A percentile compares a stretch with the other conserved stretches of the same genome.
Evolutionary conservation across 2,329 filamentous ascomycete species (phyloP).

Genomic region (Amylocarpus encephaloides): DNA sequence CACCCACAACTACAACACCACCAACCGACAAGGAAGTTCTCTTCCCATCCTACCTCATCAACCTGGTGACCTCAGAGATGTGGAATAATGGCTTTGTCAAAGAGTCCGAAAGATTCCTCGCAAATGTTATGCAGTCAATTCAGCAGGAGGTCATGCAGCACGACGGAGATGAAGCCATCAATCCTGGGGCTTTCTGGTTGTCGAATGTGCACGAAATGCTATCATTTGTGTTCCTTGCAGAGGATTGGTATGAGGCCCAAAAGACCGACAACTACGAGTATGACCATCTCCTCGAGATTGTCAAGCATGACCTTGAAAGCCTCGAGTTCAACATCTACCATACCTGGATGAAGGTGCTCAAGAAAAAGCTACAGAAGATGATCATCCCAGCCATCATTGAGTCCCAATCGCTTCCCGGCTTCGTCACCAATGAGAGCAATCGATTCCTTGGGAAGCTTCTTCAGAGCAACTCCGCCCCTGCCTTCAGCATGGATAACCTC

Average conservation of each 20-base stretch:
- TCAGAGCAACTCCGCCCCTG: constrained; percentile 80
- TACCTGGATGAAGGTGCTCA: constrained; percentile 99
- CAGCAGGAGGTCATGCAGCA: constrained; percentile 99
- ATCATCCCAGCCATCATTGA: constrained; percentile 99
- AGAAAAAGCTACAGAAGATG: constrained; percentile 99
- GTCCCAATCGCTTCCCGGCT: constrained; percentile 94
- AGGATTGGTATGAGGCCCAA: constrained; percentile 99
- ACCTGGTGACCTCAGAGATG: constrained; percentile 98
- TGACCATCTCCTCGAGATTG: constrained; percentile 92
- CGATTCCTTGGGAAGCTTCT: constrained; percentile 96
- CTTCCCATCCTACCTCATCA: constrained; percentile 98
- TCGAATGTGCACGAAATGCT: constrained; percentile 99
- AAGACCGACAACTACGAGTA: constrained; percentile 99
- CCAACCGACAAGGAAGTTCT: constrained; percentile 98
- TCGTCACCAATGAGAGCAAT: constrained; percentile 98
- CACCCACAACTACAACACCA: constrained; percentile 76
- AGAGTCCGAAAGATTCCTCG: constrained; percentile 96
- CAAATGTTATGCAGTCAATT: constrained; percentile 99
- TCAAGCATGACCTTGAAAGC: constrained; percentile 97
- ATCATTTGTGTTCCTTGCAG: constrained; percentile 96
- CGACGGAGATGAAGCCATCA: constrained; percentile 93
- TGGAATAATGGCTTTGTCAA: constrained; percentile 99
- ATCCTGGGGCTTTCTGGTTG: constrained; percentile 96
- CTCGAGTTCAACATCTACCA: constrained; percentile 99
- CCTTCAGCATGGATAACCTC: constrained; percentile 99